Base-by-base conservation (phyloP, 495 filamentous ascomycete species). In the Trichocladium uniseriatum region DNA sequence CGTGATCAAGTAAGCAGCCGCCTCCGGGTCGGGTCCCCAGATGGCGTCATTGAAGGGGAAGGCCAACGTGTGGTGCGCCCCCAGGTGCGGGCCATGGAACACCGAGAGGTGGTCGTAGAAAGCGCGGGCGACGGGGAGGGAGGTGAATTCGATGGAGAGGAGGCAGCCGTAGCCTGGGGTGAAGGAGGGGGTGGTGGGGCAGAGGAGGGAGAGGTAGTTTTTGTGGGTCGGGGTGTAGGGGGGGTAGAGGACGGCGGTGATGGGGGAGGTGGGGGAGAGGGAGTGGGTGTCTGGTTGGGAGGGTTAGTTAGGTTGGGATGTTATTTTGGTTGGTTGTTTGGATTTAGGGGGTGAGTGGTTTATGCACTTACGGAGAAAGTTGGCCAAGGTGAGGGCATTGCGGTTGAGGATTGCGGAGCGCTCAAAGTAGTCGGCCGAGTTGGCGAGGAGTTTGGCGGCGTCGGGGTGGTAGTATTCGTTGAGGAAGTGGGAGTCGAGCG, bases 71-170 rank as follows among this genome's bases (percentile, higher is more conserved):
- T 65, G 53, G 56, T 74, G 69, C 16, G 71, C 73, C 0, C 73
- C 74, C 2, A 76, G 53, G 55, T 74, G 71, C 2, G 73, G 74
- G 8, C 71, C 69, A 14, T 64, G 57, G 52, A 69, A 65, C 24
- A 76, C 56, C 16, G 63, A 48, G 28, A 73, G 32, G 44, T 54
- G 54, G 39, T 77, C 65, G 51, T 69, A 70, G 36, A 76, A 77
- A 5, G 66, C 60, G 2, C 44, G 48, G 0, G 68, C 58, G 0
- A 51, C 20, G 6, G 45, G 58, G 0, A 69, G 44, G 8, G 48
- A 52, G 3, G 54, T 51, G 36, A 80, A 74, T 13, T 74, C 67
- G n/a, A 75, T 50, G 9, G 58, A 67, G 5, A 69, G 21, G 2
- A 69, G 59, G 52, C 65, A 71, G 16, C 68, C 65, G 55, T 66